Percentiles rank a stretch among this genome's conserved stretches.
These are phyloP conservation scores for Polychytrium aggregatum DNA, from an alignment of 192 early-diverging fungal genomes.

Conservation along the genomic window DNA sequence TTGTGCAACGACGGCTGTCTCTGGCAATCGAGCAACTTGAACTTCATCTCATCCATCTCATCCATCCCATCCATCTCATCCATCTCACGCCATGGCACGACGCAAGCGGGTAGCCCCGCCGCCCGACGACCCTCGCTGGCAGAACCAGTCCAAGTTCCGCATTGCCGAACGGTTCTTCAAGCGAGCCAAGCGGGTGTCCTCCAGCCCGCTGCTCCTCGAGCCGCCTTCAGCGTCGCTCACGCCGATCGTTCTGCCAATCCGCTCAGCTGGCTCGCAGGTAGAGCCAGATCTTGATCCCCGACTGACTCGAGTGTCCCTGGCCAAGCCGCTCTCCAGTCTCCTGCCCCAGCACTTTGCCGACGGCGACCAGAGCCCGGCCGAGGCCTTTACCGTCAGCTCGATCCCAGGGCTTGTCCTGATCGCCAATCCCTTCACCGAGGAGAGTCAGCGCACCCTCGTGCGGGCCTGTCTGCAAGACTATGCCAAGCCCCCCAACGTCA, in stretches of 20 bases:
- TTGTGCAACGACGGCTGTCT: no score
- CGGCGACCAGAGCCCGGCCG: no score
- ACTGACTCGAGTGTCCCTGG: no score
- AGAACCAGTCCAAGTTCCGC: conserved; percentile 39
- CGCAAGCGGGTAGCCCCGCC: no score
- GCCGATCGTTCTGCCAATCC: background rate
- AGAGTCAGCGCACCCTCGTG: conserved; percentile 58
- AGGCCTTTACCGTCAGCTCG: conserved; percentile 23
- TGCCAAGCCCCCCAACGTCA: conserved; percentile 64
- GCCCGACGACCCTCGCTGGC: no score
- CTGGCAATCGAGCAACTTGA: no score
- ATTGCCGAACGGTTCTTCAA: conserved; percentile 34
- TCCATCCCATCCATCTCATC: no score
- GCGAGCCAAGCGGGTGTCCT: conserved; percentile 1
- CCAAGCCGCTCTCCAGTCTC: no score
- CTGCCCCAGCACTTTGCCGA: no score
- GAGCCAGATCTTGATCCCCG: background rate
- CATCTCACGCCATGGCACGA: no score
- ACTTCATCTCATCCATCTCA: no score
- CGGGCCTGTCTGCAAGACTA: conserved; percentile 67
- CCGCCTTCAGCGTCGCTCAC: background rate
- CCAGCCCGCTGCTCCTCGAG: background rate
- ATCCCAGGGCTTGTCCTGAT: conserved; percentile 67
- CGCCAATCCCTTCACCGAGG: conserved; percentile 60
- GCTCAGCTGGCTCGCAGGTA: background rate